Percentiles rank a stretch among this genome's conserved stretches.
Evolutionary conservation across 2,329 filamentous ascomycete genomes (phyloP).

Genomic region (Cercospora sojina): DNA sequence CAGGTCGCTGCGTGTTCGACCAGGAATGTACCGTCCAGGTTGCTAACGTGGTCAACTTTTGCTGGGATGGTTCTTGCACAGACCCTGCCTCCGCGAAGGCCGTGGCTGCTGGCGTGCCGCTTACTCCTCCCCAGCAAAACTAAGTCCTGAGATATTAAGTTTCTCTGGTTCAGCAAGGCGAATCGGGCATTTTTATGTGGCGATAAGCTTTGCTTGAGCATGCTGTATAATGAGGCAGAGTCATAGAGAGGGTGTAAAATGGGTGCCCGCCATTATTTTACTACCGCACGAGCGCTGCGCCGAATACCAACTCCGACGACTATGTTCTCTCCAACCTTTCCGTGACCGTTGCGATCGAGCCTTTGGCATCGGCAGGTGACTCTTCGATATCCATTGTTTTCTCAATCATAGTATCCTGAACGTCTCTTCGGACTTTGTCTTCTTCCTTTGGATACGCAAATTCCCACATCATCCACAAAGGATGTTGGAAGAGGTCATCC

Average conservation of each 20-base stretch:
- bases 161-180: not conserved
- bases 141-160: not conserved
- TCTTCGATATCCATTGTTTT: not conserved
- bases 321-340: not conserved
- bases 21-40: not conserved
- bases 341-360: not conserved
- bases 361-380: not conserved
- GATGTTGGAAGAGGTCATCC: slow-evolving; percentile 26
- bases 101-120: not conserved
- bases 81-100: not conserved
- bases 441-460: slow-evolving; percentile 26
- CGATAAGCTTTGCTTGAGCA: not conserved
- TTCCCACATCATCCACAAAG: slow-evolving; percentile 27
- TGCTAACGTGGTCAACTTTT: not conserved
- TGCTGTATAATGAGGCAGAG: not conserved
- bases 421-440: slow-evolving; percentile 25
- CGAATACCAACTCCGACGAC: not conserved
- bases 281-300: not conserved
- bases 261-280: not conserved
- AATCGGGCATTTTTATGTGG: not conserved
- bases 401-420: slow-evolving; percentile 18
- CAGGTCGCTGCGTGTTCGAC: not conserved
- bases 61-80: not conserved
- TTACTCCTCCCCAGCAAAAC: not conserved
- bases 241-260: not conserved